A percentile compares a stretch with the other conserved stretches of the same genome.
Conservation (phyloP, 192 early-diverging fungal genomes). For the Gaertneriomyces semiglobifer region DNA sequence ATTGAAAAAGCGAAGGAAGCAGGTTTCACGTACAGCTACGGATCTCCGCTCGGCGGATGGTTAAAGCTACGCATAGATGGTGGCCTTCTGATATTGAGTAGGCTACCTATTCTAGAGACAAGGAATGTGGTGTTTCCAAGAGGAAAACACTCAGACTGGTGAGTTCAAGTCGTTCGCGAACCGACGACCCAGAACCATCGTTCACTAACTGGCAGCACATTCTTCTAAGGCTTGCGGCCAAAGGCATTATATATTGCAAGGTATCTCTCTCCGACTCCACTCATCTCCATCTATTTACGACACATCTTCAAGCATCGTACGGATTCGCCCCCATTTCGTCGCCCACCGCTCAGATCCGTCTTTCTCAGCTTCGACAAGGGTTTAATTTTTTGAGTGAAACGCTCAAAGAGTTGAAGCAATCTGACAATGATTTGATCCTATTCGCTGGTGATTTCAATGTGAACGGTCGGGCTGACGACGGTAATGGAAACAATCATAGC, state of each 20-base stretch:
- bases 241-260: slow-evolving; percentile 76
- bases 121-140: slow-evolving; percentile 61
- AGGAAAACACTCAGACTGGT: slow-evolving; percentile 72
- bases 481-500: not conserved
- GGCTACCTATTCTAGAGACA: slow-evolving; percentile 61
- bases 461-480: slow-evolving; percentile 40
- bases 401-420: slow-evolving; percentile 60
- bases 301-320: slow-evolving; percentile 65
- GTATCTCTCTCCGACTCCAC: slow-evolving; percentile 50
- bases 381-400: slow-evolving; percentile 9
- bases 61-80: slow-evolving; percentile 70
- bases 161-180: slow-evolving; percentile 9
- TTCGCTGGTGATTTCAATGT: slow-evolving; percentile 72
- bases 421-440: slow-evolving; percentile 53
- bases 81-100: slow-evolving; percentile 71
- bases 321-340: slow-evolving; percentile 7
- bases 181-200: not conserved
- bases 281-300: slow-evolving; percentile 71
- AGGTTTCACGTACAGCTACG: slow-evolving; percentile 66
- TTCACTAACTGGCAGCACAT: slow-evolving; percentile 16
- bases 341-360: slow-evolving; percentile 32
- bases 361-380: slow-evolving; percentile 52
- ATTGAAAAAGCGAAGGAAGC: slow-evolving; percentile 57
- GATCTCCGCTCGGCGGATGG: slow-evolving; percentile 56
- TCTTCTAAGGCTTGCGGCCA: slow-evolving; percentile 49